Evolutionary conservation across 129 eudicot genomes (phyloP), one percentile per base, ranked within the genome.

Genomic region (Apium graveolens): DNA sequence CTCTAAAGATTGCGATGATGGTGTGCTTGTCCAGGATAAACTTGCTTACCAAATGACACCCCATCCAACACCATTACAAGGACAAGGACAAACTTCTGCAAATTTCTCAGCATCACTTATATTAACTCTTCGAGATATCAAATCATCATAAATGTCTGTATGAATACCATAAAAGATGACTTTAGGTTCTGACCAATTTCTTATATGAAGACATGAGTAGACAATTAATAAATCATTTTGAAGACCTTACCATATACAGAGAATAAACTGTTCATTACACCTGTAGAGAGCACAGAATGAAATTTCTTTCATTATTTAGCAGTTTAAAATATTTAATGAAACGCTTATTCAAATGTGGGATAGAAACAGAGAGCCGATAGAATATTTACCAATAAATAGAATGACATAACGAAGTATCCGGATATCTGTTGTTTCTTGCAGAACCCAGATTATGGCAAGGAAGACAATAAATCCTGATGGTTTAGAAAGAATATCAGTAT

Each of bases 71-170:
- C 98, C 98, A 84, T 85, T 91, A 79, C 98, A 95, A 39, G 97
- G 97, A 82, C 98, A 95, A n/a, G 97, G 97, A 73, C 98, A 95
- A 72, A 95, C 73, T 87, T 95, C 98, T 26, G 98, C 97, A 86
- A 95, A 95, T 84, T 95, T 95, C 86, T 95, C 99, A 77, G 99
- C 99, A 85, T 95, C 99, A 83, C 99, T 95, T 0, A 97, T 86
- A 77, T 92, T 85, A 73, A 95, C 97, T 79, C 97, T 90, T 75
- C 99, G 79, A 26, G 99, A 92, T 76, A 95, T 95, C 73, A 92
- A 75, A 82, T 95, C 99, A 86, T 95, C 99, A 74, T 95, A 95
- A 21, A 95, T 95, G 87, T 95, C 99, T 95, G 66, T 41, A 60
- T 11, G 31, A 37, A 60, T 26, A 60, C 32, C 32, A 13, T 9